Percentiles rank a stretch among this genome's conserved stretches.
These are phyloP conservation scores for Terana coerulea DNA, from an alignment of 768 basidiomycete genomes.

Conservation along the genomic window DNA sequence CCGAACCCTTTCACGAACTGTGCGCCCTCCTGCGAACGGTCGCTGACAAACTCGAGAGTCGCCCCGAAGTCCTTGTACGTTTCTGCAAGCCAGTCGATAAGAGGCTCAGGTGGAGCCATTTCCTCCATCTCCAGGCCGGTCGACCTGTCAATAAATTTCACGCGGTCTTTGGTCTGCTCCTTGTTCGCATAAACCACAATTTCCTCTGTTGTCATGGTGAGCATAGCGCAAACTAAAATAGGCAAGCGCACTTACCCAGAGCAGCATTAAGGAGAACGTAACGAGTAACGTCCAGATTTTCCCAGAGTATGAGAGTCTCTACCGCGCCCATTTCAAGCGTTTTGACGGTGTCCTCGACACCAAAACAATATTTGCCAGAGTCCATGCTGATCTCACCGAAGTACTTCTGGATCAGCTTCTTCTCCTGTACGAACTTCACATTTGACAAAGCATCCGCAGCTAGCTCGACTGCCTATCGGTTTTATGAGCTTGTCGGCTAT, in stretches of 20 bases:
- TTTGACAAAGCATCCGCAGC: conserved; percentile 94
- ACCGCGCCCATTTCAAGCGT: conserved; percentile 94
- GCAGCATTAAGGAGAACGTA: conserved; percentile 90
- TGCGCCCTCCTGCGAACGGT: conserved; percentile 94
- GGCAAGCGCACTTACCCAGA: conserved; percentile 49
- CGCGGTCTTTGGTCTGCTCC: conserved; percentile 88
- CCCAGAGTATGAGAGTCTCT: conserved; percentile 98
- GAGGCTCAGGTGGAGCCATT: conserved; percentile 68
- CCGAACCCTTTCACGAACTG: conserved; percentile 99
- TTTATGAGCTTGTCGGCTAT: conserved; percentile 6
- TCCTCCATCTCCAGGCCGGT: conserved; percentile 97
- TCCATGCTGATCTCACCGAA: conserved; percentile 99
- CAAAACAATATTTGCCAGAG: conserved; percentile 94
- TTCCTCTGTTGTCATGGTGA: conserved; percentile 56
- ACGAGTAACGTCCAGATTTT: conserved; percentile 90
- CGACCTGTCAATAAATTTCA: conserved; percentile 93
- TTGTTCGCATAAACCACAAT: conserved; percentile 73
- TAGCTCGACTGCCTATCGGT: conserved; percentile 86
- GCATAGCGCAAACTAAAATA: not conserved
- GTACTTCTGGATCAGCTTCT: conserved; percentile 94
- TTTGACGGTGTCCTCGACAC: conserved; percentile 95
- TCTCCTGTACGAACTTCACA: conserved; percentile 99
- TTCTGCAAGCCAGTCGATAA: conserved; percentile 98
- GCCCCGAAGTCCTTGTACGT: conserved; percentile 98
- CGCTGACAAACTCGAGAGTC: conserved; percentile 92